These are phyloP conservation scores for Musa balbisiana DNA, from an alignment of 202 grass and related monocot genomes.

Conservation along the genomic window DNA sequence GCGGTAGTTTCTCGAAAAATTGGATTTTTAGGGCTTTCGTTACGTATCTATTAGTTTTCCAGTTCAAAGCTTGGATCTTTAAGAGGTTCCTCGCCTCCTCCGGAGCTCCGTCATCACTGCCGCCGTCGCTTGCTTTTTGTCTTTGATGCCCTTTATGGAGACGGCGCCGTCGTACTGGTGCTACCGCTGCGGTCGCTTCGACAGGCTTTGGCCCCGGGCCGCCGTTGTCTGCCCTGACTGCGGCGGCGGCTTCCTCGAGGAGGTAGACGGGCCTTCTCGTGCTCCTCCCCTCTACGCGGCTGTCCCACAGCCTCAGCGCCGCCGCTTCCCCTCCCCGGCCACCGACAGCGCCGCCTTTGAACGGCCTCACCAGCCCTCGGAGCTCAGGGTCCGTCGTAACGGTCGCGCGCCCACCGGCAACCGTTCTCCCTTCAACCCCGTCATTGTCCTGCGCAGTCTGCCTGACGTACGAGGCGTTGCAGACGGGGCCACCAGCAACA, in stretches of 20 bases:
- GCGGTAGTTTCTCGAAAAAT: too few species aligned
- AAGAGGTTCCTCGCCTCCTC: too few species aligned
- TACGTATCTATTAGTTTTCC: too few species aligned
- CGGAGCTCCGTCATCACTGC: background rate
- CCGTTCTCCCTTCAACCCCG: background rate
- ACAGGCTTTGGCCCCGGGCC: conserved; percentile 3
- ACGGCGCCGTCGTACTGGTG: background rate
- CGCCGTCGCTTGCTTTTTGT: background rate
- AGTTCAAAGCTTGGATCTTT: too few species aligned
- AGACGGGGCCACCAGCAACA: background rate
- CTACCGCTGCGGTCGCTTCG: background rate
- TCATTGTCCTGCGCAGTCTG: background rate
- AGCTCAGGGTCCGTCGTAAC: background rate
- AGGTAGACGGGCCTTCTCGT: too few species aligned
- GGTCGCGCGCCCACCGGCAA: background rate
- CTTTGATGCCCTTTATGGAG: background rate
- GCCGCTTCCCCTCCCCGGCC: too few species aligned
- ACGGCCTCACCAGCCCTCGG: background rate
- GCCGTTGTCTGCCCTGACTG: conserved; percentile 35
- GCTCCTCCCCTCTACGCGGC: too few species aligned
- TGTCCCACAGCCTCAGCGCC: too few species aligned
- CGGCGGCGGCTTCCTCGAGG: too few species aligned
- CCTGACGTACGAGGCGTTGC: background rate
- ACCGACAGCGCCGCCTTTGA: background rate
- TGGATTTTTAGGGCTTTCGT: too few species aligned